These are phyloP conservation scores for Citrus glauca DNA, from an alignment of 345 rosid species.

Conservation along the genomic window DNA sequence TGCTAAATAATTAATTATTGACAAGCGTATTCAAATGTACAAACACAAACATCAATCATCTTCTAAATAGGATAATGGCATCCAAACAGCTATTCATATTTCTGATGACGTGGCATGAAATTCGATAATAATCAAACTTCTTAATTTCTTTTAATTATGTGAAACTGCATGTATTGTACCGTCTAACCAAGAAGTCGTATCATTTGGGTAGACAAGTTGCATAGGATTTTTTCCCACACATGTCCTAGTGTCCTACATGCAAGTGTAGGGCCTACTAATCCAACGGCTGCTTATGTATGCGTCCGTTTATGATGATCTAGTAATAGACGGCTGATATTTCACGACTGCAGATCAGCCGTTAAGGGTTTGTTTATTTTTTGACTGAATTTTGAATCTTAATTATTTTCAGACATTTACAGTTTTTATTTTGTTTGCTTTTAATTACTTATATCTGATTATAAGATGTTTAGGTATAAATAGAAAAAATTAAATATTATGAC, in stretches of 20 bases:
- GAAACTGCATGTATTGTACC: background rate
- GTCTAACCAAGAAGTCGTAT: background rate
- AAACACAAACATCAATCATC: too few species aligned
- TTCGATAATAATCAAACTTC: background rate
- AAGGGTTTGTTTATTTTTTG: too few species aligned
- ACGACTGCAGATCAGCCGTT: background rate
- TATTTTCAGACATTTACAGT: too few species aligned
- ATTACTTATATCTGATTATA: too few species aligned
- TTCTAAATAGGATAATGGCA: too few species aligned
- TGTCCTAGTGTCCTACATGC: background rate
- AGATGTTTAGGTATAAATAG: accelerated
- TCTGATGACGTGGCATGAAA: background rate
- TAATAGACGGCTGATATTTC: background rate
- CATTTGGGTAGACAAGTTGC: background rate
- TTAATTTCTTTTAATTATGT: background rate
- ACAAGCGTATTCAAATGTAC: too few species aligned
- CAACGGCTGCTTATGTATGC: background rate
- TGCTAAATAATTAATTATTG: too few species aligned
- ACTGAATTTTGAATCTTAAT: too few species aligned
- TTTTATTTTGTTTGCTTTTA: too few species aligned
- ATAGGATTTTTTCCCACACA: background rate
- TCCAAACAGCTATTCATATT: too few species aligned
- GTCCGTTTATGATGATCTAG: background rate
- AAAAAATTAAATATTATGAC: too few species aligned
- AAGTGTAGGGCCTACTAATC: background rate